Evolutionary conservation across 306 rosid genomes (phyloP), one percentile per base, ranked within the genome.

Genomic region (Rubus idaeus): DNA sequence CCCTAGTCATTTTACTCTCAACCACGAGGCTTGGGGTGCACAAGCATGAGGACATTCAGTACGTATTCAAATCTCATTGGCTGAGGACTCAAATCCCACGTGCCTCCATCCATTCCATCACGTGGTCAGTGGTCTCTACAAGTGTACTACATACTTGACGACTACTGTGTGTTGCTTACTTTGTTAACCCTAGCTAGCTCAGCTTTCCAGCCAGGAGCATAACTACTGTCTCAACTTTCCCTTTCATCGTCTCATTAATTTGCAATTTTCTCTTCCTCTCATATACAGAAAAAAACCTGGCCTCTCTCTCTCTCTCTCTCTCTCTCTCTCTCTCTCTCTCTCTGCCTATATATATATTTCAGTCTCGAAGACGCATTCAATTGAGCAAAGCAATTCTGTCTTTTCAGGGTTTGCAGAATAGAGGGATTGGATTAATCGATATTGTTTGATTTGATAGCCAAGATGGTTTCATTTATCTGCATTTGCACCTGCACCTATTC

Each of bases 401-500:
- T 39, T 56, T 52, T 56, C 50, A 39, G 47, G 37, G 64, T 41
- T 9, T 8, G 26, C 60, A 16, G 66, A 53, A 12, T 57, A 12
- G n/a, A 61, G 8, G 2, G 21, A 14, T 5, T 14, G 45, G 47
- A 64, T 40, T 39, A 21, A 41, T 50, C 13, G 74, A 4, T 51
- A 8, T 13, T 75, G 42, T 65, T 14, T 18, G 18, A 49, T 72
- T 40, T 11, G 40, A 39, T 39, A 30, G 79, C 49, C 77, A 52
- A 69, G 74, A 64, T 30, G 80, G 76, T 41, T 64, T 79, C 81
- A 82, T 79, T 75, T 76, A 52, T 85, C 84, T 82, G 88, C 84
- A 82, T 85, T 85, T 85, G 84, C 86, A 85, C 88, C 88, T 85
- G 88, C 86, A 85, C 86, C 88, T 85, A 10, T 23, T 74, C 30